phyloP scores from a whole-genome alignment of 2,329 filamentous ascomycete genomes.

The Arthrinium phaeospermum region DNA sequence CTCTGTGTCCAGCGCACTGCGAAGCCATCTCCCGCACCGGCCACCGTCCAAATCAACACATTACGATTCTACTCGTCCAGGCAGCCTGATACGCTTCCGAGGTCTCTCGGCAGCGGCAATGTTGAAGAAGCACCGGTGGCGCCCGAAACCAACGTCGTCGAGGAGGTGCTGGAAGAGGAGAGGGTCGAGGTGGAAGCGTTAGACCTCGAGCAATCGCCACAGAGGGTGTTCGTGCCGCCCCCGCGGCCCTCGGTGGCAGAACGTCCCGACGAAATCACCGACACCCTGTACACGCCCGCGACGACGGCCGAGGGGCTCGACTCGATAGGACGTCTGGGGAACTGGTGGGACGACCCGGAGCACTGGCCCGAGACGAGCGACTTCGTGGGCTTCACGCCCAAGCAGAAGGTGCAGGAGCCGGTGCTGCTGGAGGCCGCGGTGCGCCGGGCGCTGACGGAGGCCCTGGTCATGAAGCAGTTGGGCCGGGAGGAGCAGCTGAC shows the following conservation, averaged over 20 bases:
- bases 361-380: slow-evolving; percentile 56
- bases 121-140: neutral
- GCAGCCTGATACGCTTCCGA: slow-evolving; percentile 14
- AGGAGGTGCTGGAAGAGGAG: slow-evolving; percentile 5
- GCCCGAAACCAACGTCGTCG: neutral
- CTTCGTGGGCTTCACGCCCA: slow-evolving; percentile 50
- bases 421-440: slow-evolving; percentile 54
- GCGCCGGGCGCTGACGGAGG: slow-evolving; percentile 59
- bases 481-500: slow-evolving; percentile 33
- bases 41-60: slow-evolving; percentile 21
- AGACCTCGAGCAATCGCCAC: slow-evolving; percentile 20
- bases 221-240: slow-evolving; percentile 25
- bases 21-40: neutral
- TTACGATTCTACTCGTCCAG: slow-evolving; percentile 34
- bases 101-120: slow-evolving; percentile 15
- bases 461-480: slow-evolving; percentile 49
- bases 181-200: slow-evolving; percentile 1
- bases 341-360: slow-evolving; percentile 61
- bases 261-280: slow-evolving; percentile 36
- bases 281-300: slow-evolving; percentile 54
- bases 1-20: slow-evolving; percentile 33
- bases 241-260: slow-evolving; percentile 36
- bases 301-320: slow-evolving; percentile 50
- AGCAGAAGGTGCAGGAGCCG: slow-evolving; percentile 48
- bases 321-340: slow-evolving; percentile 51